Evolutionary conservation across 495 filamentous ascomycete genomes (phyloP).

Genomic region (Trichoderma erinaceum): DNA sequence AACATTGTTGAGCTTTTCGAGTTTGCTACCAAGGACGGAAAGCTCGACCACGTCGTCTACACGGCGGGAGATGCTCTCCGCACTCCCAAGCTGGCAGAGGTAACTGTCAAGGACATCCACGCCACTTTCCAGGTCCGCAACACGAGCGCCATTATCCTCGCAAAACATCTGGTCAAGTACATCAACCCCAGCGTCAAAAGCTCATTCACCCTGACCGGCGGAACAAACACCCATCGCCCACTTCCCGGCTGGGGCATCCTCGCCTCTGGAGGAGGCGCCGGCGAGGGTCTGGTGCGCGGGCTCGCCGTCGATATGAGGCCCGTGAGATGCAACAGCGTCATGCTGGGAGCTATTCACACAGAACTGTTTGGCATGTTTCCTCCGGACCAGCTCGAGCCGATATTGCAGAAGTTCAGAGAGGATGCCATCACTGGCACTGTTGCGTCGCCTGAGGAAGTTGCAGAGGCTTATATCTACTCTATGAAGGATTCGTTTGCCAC

Average conservation of each 20-base stretch:
- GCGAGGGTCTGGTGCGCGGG: conserved; percentile 39
- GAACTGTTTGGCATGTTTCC: conserved; percentile 34
- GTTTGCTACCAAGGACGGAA: conserved; percentile 24
- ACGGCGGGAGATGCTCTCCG: conserved; percentile 48
- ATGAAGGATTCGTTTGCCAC: conserved; percentile 47
- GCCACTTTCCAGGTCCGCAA: conserved; percentile 43
- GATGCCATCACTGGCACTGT: conserved; percentile 38
- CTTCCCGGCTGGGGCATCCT: conserved; percentile 40
- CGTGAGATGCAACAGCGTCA: conserved; percentile 54
- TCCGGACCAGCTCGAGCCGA: conserved; percentile 19
- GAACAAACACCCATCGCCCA: conserved; percentile 42
- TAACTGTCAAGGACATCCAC: conserved; percentile 35
- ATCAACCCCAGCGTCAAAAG: conserved; percentile 33
- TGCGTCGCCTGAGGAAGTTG: conserved; percentile 51
- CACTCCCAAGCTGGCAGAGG: conserved; percentile 30
- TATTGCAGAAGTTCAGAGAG: conserved; percentile 25
- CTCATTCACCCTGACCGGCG: conserved; percentile 52
- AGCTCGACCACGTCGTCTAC: conserved; percentile 56
- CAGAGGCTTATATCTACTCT: conserved; percentile 58
- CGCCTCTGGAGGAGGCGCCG: conserved; percentile 32
- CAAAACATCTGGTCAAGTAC: conserved; percentile 43
- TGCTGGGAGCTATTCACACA: conserved; percentile 51
- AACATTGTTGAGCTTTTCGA: conserved; percentile 43
- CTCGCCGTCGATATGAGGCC: conserved; percentile 55
- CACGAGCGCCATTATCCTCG: conserved; percentile 46